Percentiles rank a stretch among this genome's conserved stretches.
Evolutionary conservation across 1,139 yeast genomes (phyloP).

Genomic region (Saccharomyces hybrid): DNA sequence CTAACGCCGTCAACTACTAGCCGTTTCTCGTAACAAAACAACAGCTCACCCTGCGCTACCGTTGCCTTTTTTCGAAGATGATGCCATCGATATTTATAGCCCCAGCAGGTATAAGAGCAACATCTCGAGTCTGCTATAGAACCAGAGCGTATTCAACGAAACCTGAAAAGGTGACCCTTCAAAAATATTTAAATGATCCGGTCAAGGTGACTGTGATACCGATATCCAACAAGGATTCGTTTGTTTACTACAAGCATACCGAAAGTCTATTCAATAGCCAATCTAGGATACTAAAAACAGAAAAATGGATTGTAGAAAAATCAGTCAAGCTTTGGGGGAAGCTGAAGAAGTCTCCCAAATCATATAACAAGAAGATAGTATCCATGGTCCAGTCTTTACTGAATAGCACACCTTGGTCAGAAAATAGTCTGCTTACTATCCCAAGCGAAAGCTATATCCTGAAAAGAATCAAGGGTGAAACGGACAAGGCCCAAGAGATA

Average conservation of each 20-base stretch:
- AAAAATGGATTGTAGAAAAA: conserved; percentile 38
- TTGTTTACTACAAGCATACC: conserved; percentile 53
- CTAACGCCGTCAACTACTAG: not conserved
- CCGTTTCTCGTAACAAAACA: not conserved
- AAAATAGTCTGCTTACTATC: conserved; percentile 42
- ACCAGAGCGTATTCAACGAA: not conserved
- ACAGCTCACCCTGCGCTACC: not conserved
- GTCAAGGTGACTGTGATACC: conserved; percentile 54
- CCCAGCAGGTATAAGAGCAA: not conserved
- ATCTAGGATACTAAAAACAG: conserved; percentile 30
- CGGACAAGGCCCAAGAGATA: conserved; percentile 9
- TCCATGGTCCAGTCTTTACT: conserved; percentile 35
- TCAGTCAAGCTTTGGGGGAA: conserved; percentile 43
- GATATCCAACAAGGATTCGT: conserved; percentile 48
- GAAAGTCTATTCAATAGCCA: conserved; percentile 31
- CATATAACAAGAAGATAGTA: conserved; percentile 40
- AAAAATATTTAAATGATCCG: conserved; percentile 29
- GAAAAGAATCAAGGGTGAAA: conserved; percentile 19
- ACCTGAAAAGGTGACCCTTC: not conserved
- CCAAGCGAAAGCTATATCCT: conserved; percentile 37
- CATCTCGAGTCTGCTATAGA: not conserved
- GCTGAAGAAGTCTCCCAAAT: conserved; percentile 37
- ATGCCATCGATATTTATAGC: not conserved
- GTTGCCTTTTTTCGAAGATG: not conserved
- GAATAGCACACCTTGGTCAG: conserved; percentile 45